Percentiles rank a stretch among this genome's conserved stretches.
phyloP scores from a whole-genome alignment of 306 rosid genomes.

The Begonia loranthoides region DNA sequence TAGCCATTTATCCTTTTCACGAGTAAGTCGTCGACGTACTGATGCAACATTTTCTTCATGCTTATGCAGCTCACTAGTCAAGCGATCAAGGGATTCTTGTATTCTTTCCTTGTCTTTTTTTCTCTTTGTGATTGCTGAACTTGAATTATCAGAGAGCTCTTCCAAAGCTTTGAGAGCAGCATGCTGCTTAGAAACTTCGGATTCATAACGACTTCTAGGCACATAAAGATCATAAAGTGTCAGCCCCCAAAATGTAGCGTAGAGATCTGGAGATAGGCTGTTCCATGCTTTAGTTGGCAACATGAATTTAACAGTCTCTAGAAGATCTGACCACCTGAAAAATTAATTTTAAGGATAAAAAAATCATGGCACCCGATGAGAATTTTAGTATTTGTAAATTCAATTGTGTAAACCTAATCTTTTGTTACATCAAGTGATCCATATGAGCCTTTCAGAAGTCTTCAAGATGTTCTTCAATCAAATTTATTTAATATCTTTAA shows the following conservation, averaged over 20 bases:
- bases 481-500: no score
- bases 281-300: constrained; percentile 95
- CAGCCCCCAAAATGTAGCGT: constrained; percentile 97
- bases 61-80: constrained; percentile 58
- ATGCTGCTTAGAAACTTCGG: constrained; percentile 84
- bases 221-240: constrained; percentile 89
- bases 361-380: background rate
- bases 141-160: constrained; percentile 93
- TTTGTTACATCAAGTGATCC: no score
- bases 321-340: constrained; percentile 83
- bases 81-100: constrained; percentile 88
- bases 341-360: constrained; percentile 4
- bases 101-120: constrained; percentile 98
- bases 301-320: constrained; percentile 68
- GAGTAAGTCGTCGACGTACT: constrained; percentile 70
- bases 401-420: background rate
- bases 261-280: constrained; percentile 95
- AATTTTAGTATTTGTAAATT: background rate
- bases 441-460: no score
- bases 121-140: constrained; percentile 88
- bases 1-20: constrained; percentile 88
- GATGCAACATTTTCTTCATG: constrained; percentile 91
- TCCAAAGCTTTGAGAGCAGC: constrained; percentile 80
- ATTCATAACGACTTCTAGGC: constrained; percentile 78
- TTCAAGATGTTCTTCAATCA: no score